These are phyloP conservation scores for Candida endomychidarum DNA, from an alignment of 805 yeast genomes.

Conservation along the genomic window DNA sequence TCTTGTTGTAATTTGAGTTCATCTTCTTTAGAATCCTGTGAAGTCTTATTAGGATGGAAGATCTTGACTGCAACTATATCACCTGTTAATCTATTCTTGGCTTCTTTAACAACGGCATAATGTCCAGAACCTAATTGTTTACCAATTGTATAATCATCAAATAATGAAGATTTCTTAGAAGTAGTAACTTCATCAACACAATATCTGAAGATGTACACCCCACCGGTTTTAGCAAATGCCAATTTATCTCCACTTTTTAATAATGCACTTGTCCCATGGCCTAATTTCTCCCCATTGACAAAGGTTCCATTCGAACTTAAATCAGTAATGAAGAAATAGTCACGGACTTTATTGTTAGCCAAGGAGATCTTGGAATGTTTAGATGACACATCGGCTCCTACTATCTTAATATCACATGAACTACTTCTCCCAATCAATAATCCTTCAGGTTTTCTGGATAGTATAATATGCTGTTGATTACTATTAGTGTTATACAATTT, in stretches of 20 bases:
- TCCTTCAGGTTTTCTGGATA: conserved; percentile 23
- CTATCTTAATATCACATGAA: conserved; percentile 54
- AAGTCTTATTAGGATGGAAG: conserved; percentile 54
- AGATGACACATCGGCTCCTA: conserved; percentile 64
- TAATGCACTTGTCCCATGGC: conserved; percentile 48
- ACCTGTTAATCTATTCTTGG: conserved; percentile 56
- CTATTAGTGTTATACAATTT: conserved; percentile 21
- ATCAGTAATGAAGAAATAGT: conserved; percentile 51
- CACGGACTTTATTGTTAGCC: conserved; percentile 33
- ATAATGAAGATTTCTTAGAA: conserved; percentile 43
- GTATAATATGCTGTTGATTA: conserved; percentile 19
- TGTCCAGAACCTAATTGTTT: conserved; percentile 72
- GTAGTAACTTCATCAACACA: conserved; percentile 23
- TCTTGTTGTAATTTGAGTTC: conserved; percentile 58
- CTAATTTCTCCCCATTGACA: conserved; percentile 56
- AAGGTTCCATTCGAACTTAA: conserved; percentile 65
- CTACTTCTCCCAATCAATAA: conserved; percentile 54
- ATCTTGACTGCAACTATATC: conserved; percentile 70
- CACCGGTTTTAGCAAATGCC: conserved; percentile 53
- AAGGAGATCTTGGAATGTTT: conserved; percentile 57
- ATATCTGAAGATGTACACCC: conserved; percentile 51
- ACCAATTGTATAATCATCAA: conserved; percentile 57
- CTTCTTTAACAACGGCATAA: conserved; percentile 79
- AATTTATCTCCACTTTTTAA: conserved; percentile 65
- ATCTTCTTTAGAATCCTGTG: conserved; percentile 27